Evolutionary conservation across 441 rosid genomes (phyloP).

Genomic region (Adansonia madagascariensis): DNA sequence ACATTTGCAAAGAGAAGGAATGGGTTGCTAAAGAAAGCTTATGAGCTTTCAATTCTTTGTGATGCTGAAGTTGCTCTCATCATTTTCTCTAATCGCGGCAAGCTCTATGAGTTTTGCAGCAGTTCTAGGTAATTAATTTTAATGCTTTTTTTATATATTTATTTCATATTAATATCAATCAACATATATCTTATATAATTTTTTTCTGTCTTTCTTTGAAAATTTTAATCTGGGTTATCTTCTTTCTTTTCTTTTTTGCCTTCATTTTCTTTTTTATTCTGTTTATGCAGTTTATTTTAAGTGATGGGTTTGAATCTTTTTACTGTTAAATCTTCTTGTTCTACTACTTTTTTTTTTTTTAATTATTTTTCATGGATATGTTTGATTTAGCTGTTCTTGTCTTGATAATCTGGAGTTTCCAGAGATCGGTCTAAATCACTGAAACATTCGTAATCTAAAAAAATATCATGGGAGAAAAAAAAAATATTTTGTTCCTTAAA

Average conservation of each 20-base stretch:
- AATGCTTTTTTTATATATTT: background rate
- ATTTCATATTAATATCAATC: background rate
- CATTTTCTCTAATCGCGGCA: constrained; percentile 87
- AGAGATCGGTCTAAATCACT: background rate
- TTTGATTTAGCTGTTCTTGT: constrained; percentile 18
- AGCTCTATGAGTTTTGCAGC: constrained; percentile 90
- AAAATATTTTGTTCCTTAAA: background rate
- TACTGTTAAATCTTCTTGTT: background rate
- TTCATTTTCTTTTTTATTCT: background rate
- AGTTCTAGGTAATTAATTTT: constrained; percentile 55
- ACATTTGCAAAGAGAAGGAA: constrained; percentile 91
- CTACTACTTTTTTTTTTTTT: background rate
- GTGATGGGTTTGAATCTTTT: constrained; percentile 18
- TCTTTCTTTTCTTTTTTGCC: background rate
- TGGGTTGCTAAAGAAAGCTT: constrained; percentile 91
- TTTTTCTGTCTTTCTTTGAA: background rate
- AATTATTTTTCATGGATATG: background rate
- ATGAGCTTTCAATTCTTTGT: constrained; percentile 84
- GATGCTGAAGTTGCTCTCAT: constrained; percentile 91
- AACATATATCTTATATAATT: background rate
- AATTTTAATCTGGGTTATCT: background rate
- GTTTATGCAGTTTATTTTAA: background rate
- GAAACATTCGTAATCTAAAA: background rate
- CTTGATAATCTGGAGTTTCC: background rate
- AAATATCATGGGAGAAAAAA: background rate